Evolutionary conservation across 352 stramenopile genomes (phyloP).

Genomic region (Pythium vanterpoolii): DNA sequence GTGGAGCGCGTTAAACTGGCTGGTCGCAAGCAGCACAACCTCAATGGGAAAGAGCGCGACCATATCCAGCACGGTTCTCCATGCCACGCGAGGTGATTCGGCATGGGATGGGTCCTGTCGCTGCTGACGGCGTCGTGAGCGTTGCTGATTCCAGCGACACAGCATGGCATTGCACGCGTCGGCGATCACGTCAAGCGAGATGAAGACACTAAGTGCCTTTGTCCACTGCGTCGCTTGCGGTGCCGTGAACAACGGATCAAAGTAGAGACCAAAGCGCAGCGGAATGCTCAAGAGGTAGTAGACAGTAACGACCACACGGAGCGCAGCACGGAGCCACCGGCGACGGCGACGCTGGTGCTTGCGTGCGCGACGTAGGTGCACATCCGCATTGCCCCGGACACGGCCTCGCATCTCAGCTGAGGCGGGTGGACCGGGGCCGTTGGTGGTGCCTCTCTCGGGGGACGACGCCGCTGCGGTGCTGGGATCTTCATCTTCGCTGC

Average conservation of each 20-base stretch:
- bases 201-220: slow-evolving; percentile 19
- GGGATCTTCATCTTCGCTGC: neutral
- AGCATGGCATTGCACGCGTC: slow-evolving; percentile 17
- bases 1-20: slow-evolving; percentile 22
- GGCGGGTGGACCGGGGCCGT: neutral
- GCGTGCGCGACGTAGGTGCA: neutral
- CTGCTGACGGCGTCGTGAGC: neutral
- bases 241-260: slow-evolving; percentile 23
- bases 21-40: slow-evolving; percentile 14
- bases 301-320: neutral
- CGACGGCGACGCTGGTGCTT: neutral
- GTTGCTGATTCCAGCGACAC: neutral
- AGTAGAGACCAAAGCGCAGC: slow-evolving; percentile 29
- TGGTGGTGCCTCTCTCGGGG: neutral
- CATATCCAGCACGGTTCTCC: neutral
- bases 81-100: neutral
- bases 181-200: slow-evolving; percentile 18
- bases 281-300: slow-evolving; percentile 31
- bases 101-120: neutral
- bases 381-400: neutral
- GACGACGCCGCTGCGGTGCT: neutral
- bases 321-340: neutral
- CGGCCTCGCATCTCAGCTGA: neutral
- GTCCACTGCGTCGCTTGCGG: slow-evolving; percentile 12
- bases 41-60: slow-evolving; percentile 19